Evolutionary conservation across 1,284 basidiomycete species (phyloP), one percentile per base, ranked within the genome.

Genomic region (Coriolopsis trogii): DNA sequence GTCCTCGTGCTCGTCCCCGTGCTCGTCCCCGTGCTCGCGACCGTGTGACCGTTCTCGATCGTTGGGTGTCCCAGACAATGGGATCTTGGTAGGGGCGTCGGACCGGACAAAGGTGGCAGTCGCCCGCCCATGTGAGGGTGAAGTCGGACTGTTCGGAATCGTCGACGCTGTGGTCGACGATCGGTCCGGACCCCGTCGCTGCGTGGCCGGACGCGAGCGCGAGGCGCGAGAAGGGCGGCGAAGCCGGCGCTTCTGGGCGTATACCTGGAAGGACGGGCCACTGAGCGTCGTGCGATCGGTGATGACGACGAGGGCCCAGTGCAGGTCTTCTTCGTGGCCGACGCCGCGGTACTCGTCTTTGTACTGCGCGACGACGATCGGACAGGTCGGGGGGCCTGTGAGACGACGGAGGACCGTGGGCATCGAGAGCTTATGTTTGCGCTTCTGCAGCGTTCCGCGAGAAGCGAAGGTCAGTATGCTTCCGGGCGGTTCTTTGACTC

Each of bases 221-320:
- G n/a, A n/a, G n/a, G n/a, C n/a, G n/a, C n/a, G n/a, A n/a, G n/a
- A n/a, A 9, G 51, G 26, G 23, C 53, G 53, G 50, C 29, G 50
- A 18, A 37, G 49, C 33, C 46, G 54, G 51, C 40, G 53, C 42
- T 44, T 50, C 44, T 53, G 53, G 9, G 57, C 46, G 51, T 59
- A 59, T 34, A 56, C 59, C 40, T 60, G 59, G 53, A 58, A 60
- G 42, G 54, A 60, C 21, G 50, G 55, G 25, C 59, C 59, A 37
- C 48, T 49, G n/a, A 58, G 53, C 34, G 55, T 50, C 23, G 42
- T 31, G 28, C 46, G 46, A 49, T 57, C 55, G 40, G 59, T 60
- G 53, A 63, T 50, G 42, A 63, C 55, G 46, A 63, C 40, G 46
- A 63, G 58, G 20, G 57, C 58, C 62, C 62, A 63, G 58, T 63